Evolutionary conservation across 352 stramenopile genomes (phyloP).

Genomic region (Pythium insidiosum): DNA sequence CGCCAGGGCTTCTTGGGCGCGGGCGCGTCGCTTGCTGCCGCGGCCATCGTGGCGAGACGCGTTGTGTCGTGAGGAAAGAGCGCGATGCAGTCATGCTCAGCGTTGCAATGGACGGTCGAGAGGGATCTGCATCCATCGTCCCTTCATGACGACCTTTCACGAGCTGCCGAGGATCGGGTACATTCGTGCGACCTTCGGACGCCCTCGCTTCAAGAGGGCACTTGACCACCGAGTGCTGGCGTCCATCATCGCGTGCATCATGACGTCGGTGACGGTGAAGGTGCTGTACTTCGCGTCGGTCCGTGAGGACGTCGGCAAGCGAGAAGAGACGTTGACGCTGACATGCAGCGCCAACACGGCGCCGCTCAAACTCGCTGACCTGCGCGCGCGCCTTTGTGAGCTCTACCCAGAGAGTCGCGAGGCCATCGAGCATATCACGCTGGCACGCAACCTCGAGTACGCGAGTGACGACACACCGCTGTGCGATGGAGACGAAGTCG

Average conservation of each 20-base stretch:
- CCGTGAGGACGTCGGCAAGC: slow-evolving; percentile 56
- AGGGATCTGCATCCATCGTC: slow-evolving; percentile 14
- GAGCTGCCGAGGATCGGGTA: too few species aligned
- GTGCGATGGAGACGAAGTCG: slow-evolving; percentile 64
- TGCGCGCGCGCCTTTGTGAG: slow-evolving; percentile 33
- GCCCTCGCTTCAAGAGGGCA: slow-evolving; percentile 7
- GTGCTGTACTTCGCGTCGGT: slow-evolving; percentile 80
- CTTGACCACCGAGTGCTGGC: background rate
- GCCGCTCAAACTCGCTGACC: slow-evolving; percentile 24
- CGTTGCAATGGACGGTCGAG: background rate
- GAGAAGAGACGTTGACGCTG: slow-evolving; percentile 51
- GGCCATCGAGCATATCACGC: slow-evolving; percentile 45
- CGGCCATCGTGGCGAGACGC: slow-evolving; percentile 1
- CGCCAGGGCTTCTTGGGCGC: slow-evolving; percentile 50
- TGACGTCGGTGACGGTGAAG: slow-evolving; percentile 33
- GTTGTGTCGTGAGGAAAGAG: background rate
- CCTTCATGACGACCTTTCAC: slow-evolving; percentile 10
- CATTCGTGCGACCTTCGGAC: slow-evolving; percentile 18
- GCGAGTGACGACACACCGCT: slow-evolving; percentile 30
- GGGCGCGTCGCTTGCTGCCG: slow-evolving; percentile 2
- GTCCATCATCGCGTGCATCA: background rate
- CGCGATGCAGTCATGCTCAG: background rate
- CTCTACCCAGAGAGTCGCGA: slow-evolving; percentile 39
- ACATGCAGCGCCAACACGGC: background rate
- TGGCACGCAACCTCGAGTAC: slow-evolving; percentile 76